Evolutionary conservation across 805 yeast genomes (phyloP).

Genomic region (Candida pini): DNA sequence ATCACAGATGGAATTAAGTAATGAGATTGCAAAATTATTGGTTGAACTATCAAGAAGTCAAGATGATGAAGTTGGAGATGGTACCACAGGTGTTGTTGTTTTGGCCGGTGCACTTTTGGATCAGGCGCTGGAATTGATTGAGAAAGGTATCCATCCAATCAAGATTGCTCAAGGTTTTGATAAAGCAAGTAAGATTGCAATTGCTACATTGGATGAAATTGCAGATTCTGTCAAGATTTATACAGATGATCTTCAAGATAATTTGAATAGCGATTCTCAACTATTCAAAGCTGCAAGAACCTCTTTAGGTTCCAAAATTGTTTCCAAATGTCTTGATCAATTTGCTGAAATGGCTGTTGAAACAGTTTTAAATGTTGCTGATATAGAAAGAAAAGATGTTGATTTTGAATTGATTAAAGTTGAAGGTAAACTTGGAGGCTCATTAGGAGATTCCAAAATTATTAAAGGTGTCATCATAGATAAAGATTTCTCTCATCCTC

Average conservation of each 20-base stretch:
- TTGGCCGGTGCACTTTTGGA: constrained; percentile 91
- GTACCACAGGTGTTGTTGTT: constrained; percentile 98
- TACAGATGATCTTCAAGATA: constrained; percentile 24
- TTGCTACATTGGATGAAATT: constrained; percentile 63
- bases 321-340: constrained; percentile 86
- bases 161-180: constrained; percentile 96
- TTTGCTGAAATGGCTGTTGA: constrained; percentile 98
- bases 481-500: constrained; percentile 97
- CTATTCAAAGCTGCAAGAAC: constrained; percentile 90
- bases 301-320: constrained; percentile 91
- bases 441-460: constrained; percentile 76
- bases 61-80: constrained; percentile 98
- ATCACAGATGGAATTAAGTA: constrained; percentile 92
- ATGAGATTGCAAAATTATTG: constrained; percentile 90
- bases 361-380: constrained; percentile 88
- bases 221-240: constrained; percentile 35
- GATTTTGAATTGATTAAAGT: constrained; percentile 95
- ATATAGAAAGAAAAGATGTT: constrained; percentile 86
- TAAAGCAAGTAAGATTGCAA: constrained; percentile 91
- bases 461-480: constrained; percentile 91
- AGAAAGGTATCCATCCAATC: constrained; percentile 96
- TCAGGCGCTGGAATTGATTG: constrained; percentile 90
- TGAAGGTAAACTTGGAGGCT: constrained; percentile 94
- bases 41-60: constrained; percentile 93
- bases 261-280: constrained; percentile 37